A percentile compares a stretch with the other conserved stretches of the same genome.
Evolutionary conservation across 495 filamentous ascomycete genomes (phyloP).

Genomic region (Trichoderma virens): DNA sequence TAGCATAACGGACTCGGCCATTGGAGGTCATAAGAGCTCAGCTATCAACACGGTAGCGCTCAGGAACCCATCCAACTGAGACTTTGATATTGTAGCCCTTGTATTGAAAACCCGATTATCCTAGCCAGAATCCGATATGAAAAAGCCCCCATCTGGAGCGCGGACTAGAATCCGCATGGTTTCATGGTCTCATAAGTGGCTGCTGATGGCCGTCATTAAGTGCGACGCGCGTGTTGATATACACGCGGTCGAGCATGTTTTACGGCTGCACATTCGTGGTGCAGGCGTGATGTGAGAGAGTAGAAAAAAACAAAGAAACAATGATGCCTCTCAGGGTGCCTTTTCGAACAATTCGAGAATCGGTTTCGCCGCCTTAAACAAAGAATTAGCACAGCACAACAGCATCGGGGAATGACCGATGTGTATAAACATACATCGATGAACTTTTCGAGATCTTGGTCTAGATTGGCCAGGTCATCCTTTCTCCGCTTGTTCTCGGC

Average conservation of each 20-base stretch:
- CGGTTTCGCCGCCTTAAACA: conserved; percentile 66
- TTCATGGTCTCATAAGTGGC: background rate
- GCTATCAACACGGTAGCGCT: too few species aligned
- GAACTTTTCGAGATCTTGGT: conserved; percentile 84
- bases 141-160: too few species aligned
- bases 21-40: too few species aligned
- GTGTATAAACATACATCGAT: conserved; percentile 52
- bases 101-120: too few species aligned
- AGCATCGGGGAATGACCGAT: background rate
- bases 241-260: background rate
- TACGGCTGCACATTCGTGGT: background rate
- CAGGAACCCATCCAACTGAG: too few species aligned
- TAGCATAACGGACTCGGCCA: too few species aligned
- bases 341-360: conserved; percentile 80
- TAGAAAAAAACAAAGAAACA: background rate
- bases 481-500: conserved; percentile 93
- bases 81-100: too few species aligned
- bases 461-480: conserved; percentile 81
- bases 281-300: background rate
- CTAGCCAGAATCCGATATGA: too few species aligned
- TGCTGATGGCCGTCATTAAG: background rate
- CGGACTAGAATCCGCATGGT: background rate
- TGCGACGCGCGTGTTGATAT: background rate
- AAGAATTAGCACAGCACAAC: background rate
- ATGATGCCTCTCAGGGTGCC: conserved; percentile 35